Evolutionary conservation across 305 asterid species (phyloP).

Genomic region (Euphrasia arctica): DNA sequence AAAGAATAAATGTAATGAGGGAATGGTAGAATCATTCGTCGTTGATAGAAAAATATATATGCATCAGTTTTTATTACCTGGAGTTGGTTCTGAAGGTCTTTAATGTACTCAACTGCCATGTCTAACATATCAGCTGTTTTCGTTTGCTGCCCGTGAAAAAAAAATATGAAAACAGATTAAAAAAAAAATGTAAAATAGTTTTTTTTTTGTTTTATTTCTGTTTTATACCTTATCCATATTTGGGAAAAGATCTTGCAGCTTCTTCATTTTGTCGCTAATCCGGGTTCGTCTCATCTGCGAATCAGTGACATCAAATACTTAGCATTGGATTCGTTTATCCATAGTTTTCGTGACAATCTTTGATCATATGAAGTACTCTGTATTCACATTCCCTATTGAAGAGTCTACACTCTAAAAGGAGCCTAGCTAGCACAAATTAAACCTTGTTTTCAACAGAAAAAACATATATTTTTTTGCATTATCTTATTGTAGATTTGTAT

Average conservation of each 20-base stretch:
- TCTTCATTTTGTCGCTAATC: conserved; percentile 85
- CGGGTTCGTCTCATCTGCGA: conserved; percentile 72
- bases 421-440: too few species aligned
- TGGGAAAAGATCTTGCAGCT: conserved; percentile 86
- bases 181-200: not conserved
- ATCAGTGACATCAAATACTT: conserved; percentile 2
- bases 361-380: not conserved
- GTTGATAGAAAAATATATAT: conserved; percentile 2
- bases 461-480: too few species aligned
- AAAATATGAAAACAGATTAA: not conserved
- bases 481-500: conserved; percentile 1
- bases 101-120: conserved; percentile 75
- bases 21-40: not conserved
- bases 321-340: not conserved
- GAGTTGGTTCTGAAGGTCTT: conserved; percentile 67
- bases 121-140: conserved; percentile 87
- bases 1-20: not conserved
- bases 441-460: too few species aligned
- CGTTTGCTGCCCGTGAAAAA: conserved; percentile 54
- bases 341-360: not conserved
- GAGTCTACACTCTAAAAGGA: too few species aligned
- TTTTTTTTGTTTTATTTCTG: too few species aligned
- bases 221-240: conserved; percentile 72
- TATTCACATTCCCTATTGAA: too few species aligned
- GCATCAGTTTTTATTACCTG: conserved; percentile 43